Conservation (phyloP, 148 eudicot species). For the Vaccinium darrowii region DNA sequence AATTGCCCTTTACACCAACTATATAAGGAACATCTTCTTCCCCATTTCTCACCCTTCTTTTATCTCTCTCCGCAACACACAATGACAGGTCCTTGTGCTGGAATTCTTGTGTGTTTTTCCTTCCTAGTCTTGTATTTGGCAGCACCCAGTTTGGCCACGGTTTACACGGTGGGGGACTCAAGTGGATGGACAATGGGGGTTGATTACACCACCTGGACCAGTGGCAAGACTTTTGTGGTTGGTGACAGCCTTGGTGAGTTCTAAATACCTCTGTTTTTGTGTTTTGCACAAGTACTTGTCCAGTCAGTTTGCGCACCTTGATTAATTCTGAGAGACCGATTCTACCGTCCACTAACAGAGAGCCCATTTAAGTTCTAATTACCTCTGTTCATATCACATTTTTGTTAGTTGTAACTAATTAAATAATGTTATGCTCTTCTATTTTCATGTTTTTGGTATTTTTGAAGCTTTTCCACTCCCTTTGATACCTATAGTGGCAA, state of each 20-base stretch:
- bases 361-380: too few relatives aligned
- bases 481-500: neutral
- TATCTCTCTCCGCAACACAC: slow-evolving; percentile 9
- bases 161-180: slow-evolving; percentile 78
- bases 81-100: slow-evolving; percentile 21
- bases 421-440: neutral
- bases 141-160: slow-evolving; percentile 44
- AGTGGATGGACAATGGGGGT: slow-evolving; percentile 68
- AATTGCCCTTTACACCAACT: slow-evolving; percentile 1
- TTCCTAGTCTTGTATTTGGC: slow-evolving; percentile 15
- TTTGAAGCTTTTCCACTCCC: neutral
- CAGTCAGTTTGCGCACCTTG: too few relatives aligned
- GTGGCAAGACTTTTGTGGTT: slow-evolving; percentile 51
- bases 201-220: slow-evolving; percentile 71
- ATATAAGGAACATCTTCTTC: slow-evolving; percentile 16
- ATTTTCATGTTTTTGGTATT: neutral
- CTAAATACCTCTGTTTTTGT: neutral
- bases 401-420: neutral
- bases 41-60: slow-evolving; percentile 4
- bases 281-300: too few relatives aligned
- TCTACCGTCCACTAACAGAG: too few relatives aligned
- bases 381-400: neutral
- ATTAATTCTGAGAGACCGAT: too few relatives aligned
- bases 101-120: slow-evolving; percentile 13
- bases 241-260: slow-evolving; percentile 77